Evolutionary conservation across 1,139 yeast species (phyloP), one percentile per base, ranked within the genome.

Genomic region (Yamadazyma atlantica): DNA sequence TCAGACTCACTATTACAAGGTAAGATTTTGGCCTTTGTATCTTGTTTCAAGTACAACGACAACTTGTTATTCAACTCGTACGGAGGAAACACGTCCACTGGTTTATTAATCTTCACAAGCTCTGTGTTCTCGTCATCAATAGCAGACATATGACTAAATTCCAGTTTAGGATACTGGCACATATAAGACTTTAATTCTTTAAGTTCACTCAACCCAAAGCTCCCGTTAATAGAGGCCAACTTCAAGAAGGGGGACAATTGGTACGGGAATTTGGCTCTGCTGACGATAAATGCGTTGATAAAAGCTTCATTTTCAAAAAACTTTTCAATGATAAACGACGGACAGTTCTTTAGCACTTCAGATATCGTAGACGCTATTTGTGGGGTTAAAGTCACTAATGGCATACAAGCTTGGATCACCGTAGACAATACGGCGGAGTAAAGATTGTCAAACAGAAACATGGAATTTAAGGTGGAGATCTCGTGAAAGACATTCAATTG

Each of bases 251-350:
- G 85, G 2, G 71, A 57, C 13, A 86, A 57, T 2, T 80, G 67
- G n/a, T 80, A 66, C 0, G 97, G 97, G 46, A 86, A 75, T 51
- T 88, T 87, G 0, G 94, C 83, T 43, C 83, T 70, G 0, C 88
- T 62, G 22, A 87, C 55, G 13, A 77, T 66, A 22, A 87, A 53
- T n/a, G 80, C 67, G 40, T 75, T 73, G 32, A 74, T 73, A 3
- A 82, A 75, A 14, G 76, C 66, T 18, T 73, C 72, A 43, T 77
- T 73, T 1, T 70, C 65, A 51, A 86, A 82, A 50, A 86, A 82
- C 33, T 64, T 66, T 44, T 75, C 80, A 12, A 82, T 67, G 8
- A 83, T 67, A 27, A 69, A 66, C 32, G 69, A 68, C 4, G 92
- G 88, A 27, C 81, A 75, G 17, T 70, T 65, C 21, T 62, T 59